These are phyloP conservation scores for Canna indica DNA, from an alignment of 176 grass and related monocot species.

Conservation along the genomic window DNA sequence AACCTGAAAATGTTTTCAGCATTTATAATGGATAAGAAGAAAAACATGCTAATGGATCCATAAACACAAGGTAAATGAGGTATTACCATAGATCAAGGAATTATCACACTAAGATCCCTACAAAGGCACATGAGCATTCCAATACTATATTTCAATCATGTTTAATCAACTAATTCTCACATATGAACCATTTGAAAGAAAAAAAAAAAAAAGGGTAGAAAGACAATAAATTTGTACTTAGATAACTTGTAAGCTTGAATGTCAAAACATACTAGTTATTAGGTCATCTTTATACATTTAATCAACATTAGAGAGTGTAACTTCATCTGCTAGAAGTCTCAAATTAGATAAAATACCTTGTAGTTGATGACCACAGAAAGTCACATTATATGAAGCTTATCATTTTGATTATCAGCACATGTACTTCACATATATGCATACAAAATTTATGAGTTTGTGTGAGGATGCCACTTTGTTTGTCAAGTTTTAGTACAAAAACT, in stretches of 20 bases:
- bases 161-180: neutral
- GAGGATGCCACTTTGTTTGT: too few species aligned
- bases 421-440: neutral
- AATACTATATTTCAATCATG: neutral
- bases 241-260: neutral
- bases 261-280: neutral
- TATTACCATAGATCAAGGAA: too few species aligned
- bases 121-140: neutral
- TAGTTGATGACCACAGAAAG: neutral
- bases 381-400: neutral
- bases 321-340: neutral
- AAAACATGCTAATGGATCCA: neutral
- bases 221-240: neutral
- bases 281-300: neutral
- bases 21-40: neutral
- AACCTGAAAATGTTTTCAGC: slow-evolving; percentile 16
- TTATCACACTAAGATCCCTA: too few species aligned
- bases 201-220: neutral
- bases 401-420: neutral
- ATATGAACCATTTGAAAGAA: neutral
- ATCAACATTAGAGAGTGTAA: neutral
- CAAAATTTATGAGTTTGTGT: too few species aligned
- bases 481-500: too few species aligned
- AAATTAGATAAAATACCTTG: too few species aligned
- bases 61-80: neutral